Evolutionary conservation across 73 alveolate genomes (phyloP), one percentile per base, ranked within the genome.

Genomic region (Symbiodinium pilosum): DNA sequence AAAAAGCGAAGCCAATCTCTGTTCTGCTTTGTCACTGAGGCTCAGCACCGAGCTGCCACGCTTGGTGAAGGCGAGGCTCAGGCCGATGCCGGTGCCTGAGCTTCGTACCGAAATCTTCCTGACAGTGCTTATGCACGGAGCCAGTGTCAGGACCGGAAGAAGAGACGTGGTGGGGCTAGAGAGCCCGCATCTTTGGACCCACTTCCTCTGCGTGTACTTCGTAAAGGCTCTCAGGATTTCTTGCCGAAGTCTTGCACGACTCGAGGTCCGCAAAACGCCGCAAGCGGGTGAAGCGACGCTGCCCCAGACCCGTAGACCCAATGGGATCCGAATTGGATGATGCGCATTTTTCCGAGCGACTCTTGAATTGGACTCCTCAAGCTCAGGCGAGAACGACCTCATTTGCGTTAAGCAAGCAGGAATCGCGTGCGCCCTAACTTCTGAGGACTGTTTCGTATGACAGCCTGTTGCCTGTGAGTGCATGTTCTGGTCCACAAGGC

Each of bases 361-460:
- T n/a, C n/a, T n/a, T 47, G 21, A 47, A 47, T 47, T 47, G 6
- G 6, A 14, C 14, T 47, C 59, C 59, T 47, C 59, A 47, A 24
- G 81, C 81, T 64, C 39, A 91, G 97, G 97, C 71, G 97, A 91
- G 56, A 91, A 91, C 38, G 97, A 91, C 39, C 47, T 91, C 81
- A 85, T 91, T 3, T 91, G 97, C 89, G 97, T 91, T 24, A 91
- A 91, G 89, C 97, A 91, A 91, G 97, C 97, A 8, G 97, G 97
- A 3, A 91, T 91, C 41, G 97, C 24, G 47, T 40, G 75, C 71
- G 16, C 39, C 14, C 81, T 20, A 41, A 32, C 32, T 30, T 24
- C 28, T 34, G 32, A 21, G n/a, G n/a, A n/a, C n/a, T n/a, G n/a
- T n/a, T n/a, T n/a, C n/a, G n/a, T n/a, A n/a, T n/a, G n/a, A n/a